A percentile compares a stretch with the other conserved stretches of the same genome.
These are phyloP conservation scores for Ophiostoma perfectum DNA, from an alignment of 2,329 filamentous ascomycete genomes.

Conservation along the genomic window DNA sequence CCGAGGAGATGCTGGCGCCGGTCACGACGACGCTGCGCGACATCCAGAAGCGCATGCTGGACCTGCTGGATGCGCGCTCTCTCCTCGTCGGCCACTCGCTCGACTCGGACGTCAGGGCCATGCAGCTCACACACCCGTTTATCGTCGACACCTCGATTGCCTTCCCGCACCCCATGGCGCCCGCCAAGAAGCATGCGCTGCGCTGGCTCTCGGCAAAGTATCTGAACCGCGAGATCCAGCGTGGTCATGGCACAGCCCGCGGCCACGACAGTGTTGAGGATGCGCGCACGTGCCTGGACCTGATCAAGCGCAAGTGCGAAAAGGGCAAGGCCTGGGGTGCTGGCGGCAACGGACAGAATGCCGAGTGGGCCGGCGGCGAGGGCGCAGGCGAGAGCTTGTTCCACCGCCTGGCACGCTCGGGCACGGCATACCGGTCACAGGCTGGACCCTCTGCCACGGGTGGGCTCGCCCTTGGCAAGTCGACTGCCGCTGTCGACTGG, in stretches of 20 bases:
- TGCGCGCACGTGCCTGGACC: conserved; percentile 81
- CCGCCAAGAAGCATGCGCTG: conserved; percentile 82
- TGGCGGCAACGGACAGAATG: conserved; percentile 14
- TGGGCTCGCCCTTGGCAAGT: conserved; percentile 53
- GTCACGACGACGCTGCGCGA: conserved; percentile 80
- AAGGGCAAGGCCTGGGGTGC: conserved; percentile 83
- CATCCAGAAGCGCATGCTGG: conserved; percentile 71
- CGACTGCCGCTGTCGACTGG: conserved; percentile 80
- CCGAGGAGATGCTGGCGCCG: conserved; percentile 70
- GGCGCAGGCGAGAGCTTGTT: conserved; percentile 83
- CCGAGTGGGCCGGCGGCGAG: conserved; percentile 46
- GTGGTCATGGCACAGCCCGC: conserved; percentile 55
- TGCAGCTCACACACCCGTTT: conserved; percentile 85
- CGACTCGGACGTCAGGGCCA: conserved; percentile 75
- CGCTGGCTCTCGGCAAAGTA: conserved; percentile 88
- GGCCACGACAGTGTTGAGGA: conserved; percentile 95
- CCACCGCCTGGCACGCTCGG: conserved; percentile 64
- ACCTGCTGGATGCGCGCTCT: conserved; percentile 64
- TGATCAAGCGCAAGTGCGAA: conserved; percentile 93
- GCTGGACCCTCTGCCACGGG: conserved; percentile 53
- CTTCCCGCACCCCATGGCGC: conserved; percentile 84
- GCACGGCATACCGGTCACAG: conserved; percentile 57
- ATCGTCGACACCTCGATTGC: conserved; percentile 87
- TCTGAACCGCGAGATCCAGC: conserved; percentile 81
- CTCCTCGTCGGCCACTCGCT: conserved; percentile 77